phyloP scores from a whole-genome alignment of 2,329 filamentous ascomycete species.

The Leptographium galeiforme region DNA sequence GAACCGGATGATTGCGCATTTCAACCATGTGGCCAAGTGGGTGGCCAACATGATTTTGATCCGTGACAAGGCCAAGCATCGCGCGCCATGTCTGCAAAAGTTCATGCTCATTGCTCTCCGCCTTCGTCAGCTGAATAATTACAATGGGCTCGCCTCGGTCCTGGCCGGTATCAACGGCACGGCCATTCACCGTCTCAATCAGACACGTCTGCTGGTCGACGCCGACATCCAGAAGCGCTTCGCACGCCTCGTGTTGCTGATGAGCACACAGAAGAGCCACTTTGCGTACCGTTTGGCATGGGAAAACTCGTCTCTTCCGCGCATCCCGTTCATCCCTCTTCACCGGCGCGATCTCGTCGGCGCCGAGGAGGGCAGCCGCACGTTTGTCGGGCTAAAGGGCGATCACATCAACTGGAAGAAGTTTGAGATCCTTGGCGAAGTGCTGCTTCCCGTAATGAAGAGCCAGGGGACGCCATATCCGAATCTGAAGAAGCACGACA shows the following conservation, averaged over 20 bases:
- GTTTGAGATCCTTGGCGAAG: constrained; percentile 90
- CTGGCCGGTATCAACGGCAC: constrained; percentile 85
- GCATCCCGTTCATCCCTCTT: constrained; percentile 87
- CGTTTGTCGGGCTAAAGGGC: constrained; percentile 61
- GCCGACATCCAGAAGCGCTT: constrained; percentile 67
- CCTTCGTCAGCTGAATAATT: constrained; percentile 86
- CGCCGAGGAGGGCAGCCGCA: constrained; percentile 83
- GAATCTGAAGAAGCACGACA: constrained; percentile 55
- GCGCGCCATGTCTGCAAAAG: constrained; percentile 82
- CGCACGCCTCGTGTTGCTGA: constrained; percentile 75
- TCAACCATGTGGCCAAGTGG: constrained; percentile 75
- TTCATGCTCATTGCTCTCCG: constrained; percentile 86
- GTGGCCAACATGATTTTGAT: constrained; percentile 75
- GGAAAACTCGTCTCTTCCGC: constrained; percentile 83
- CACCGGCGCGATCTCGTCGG: constrained; percentile 82
- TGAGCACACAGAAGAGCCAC: constrained; percentile 85
- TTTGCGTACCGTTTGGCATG: constrained; percentile 94
- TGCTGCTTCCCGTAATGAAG: constrained; percentile 78
- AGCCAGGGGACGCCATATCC: constrained; percentile 78
- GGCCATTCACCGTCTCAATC: constrained; percentile 67
- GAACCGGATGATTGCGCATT: constrained; percentile 87
- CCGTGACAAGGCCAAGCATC: constrained; percentile 90
- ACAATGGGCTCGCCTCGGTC: constrained; percentile 89
- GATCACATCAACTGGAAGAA: constrained; percentile 94
- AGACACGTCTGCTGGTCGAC: constrained; percentile 66